Conservation (phyloP, 2,329 filamentous ascomycete species). For the Ophiostoma tasmaniense region DNA sequence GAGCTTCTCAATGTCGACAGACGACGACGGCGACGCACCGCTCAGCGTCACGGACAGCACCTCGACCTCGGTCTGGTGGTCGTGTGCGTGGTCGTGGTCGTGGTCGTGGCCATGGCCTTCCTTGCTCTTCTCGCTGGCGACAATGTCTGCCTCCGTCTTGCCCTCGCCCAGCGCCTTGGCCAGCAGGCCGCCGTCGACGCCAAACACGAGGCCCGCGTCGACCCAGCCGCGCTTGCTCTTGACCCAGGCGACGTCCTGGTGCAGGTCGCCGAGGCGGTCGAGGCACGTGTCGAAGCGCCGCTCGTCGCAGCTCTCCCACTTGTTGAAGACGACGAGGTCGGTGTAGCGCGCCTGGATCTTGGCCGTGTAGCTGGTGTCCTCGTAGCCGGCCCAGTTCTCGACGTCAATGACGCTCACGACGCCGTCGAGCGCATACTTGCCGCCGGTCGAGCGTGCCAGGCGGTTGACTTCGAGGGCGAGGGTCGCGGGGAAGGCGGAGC, state of each 20-base stretch:
- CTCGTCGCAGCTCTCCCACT: slow-evolving; percentile 75
- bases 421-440: slow-evolving; percentile 68
- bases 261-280: slow-evolving; percentile 71
- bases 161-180: slow-evolving; percentile 36
- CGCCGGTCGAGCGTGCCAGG: slow-evolving; percentile 57
- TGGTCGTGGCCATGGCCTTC: slow-evolving; percentile 31
- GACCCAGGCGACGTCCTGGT: slow-evolving; percentile 71
- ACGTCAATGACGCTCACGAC: slow-evolving; percentile 87
- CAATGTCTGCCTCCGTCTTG: slow-evolving; percentile 23
- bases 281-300: slow-evolving; percentile 66
- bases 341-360: slow-evolving; percentile 83
- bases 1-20: slow-evolving; percentile 52
- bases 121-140: slow-evolving; percentile 20
- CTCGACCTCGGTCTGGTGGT: slow-evolving; percentile 81
- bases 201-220: slow-evolving; percentile 70
- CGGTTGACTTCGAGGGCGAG: slow-evolving; percentile 85
- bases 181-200: slow-evolving; percentile 69
- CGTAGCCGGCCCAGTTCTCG: slow-evolving; percentile 91
- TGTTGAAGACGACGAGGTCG: slow-evolving; percentile 85
- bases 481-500: slow-evolving; percentile 80
- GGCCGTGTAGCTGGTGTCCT: slow-evolving; percentile 83
- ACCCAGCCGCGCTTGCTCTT: slow-evolving; percentile 79
- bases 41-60: slow-evolving; percentile 72
- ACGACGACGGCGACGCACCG: slow-evolving; percentile 24
- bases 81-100: slow-evolving; percentile 38